phyloP scores from a whole-genome alignment of 352 stramenopile species.

The Lagenidium giganteum region DNA sequence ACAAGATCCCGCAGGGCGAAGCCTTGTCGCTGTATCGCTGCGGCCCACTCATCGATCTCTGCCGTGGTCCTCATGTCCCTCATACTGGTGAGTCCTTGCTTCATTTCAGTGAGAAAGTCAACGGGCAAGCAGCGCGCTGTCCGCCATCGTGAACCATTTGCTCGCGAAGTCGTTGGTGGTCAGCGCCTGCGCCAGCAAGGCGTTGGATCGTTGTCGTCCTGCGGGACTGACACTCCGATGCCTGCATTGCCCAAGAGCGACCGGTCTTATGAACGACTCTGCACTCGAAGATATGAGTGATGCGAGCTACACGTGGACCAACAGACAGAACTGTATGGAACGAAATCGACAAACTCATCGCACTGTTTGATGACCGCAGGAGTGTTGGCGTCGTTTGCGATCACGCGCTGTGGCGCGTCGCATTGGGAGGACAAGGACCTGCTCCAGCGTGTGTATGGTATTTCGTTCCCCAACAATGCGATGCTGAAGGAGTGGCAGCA shows the following conservation, averaged over 20 bases:
- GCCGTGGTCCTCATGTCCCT: slow-evolving; percentile 94
- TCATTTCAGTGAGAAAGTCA: no score
- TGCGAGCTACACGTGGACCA: slow-evolving; percentile 84
- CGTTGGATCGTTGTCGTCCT: no score
- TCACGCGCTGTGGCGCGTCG: slow-evolving; percentile 93
- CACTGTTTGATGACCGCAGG: slow-evolving; percentile 23
- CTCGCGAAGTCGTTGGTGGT: no score
- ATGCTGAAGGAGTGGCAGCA: slow-evolving; percentile 86
- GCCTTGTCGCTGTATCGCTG: slow-evolving; percentile 96
- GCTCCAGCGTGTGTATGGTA: slow-evolving; percentile 96
- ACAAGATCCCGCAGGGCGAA: slow-evolving; percentile 94
- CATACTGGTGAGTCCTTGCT: slow-evolving; percentile 86
- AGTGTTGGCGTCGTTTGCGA: slow-evolving; percentile 91
- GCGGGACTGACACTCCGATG: no score
- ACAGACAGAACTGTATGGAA: slow-evolving; percentile 24
- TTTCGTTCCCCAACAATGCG: slow-evolving; percentile 90
- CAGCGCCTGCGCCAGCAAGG: no score
- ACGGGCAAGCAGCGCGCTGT: no score
- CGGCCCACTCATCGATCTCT: slow-evolving; percentile 97
- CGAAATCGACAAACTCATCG: not conserved
- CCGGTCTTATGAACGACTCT: slow-evolving; percentile 72
- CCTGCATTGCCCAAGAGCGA: no score
- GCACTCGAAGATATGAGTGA: no score
- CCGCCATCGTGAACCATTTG: no score
- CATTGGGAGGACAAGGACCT: slow-evolving; percentile 90